Percentiles rank a stretch among this genome's conserved stretches.
phyloP scores from a whole-genome alignment of 2,329 filamentous ascomycete species.

The Tolypocladium ophioglossoides region DNA sequence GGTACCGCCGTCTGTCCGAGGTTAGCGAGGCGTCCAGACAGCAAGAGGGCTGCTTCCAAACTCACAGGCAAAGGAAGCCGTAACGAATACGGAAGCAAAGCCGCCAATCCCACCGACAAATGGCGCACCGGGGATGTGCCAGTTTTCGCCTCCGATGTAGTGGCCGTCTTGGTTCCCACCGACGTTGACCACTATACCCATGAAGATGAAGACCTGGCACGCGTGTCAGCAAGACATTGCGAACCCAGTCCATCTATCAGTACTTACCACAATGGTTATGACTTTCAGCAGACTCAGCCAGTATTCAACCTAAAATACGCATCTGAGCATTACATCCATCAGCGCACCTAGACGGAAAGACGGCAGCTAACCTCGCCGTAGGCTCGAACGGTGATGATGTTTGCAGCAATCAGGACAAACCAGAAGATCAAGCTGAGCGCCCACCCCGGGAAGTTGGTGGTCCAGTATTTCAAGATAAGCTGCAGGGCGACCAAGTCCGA shows the following conservation, averaged over 20 bases:
- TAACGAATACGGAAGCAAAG: constrained; percentile 50
- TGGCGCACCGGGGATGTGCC: constrained; percentile 47
- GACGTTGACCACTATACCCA: constrained; percentile 42
- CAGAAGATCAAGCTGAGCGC: constrained; percentile 53
- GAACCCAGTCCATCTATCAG: no score
- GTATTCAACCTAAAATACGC: constrained; percentile 34
- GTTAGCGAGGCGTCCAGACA: neutral
- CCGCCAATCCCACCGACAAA: constrained; percentile 56
- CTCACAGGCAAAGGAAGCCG: constrained; percentile 42
- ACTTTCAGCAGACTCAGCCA: constrained; percentile 46
- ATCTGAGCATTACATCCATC: neutral
- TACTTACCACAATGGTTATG: constrained; percentile 34
- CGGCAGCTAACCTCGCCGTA: constrained; percentile 20
- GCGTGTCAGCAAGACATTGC: neutral
- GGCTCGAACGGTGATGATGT: constrained; percentile 21
- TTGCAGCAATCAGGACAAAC: constrained; percentile 36
- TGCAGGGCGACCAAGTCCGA: constrained; percentile 43
- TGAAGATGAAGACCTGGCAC: constrained; percentile 43
- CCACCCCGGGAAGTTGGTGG: constrained; percentile 51
- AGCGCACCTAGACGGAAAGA: neutral
- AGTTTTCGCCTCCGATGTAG: constrained; percentile 50
- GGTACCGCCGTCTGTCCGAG: constrained; percentile 33
- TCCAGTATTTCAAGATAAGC: constrained; percentile 52
- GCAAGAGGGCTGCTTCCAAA: neutral
- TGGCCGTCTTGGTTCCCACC: constrained; percentile 41